Conservation (phyloP, 2,329 filamentous ascomycete genomes). For the Zarea fungicola region DNA sequence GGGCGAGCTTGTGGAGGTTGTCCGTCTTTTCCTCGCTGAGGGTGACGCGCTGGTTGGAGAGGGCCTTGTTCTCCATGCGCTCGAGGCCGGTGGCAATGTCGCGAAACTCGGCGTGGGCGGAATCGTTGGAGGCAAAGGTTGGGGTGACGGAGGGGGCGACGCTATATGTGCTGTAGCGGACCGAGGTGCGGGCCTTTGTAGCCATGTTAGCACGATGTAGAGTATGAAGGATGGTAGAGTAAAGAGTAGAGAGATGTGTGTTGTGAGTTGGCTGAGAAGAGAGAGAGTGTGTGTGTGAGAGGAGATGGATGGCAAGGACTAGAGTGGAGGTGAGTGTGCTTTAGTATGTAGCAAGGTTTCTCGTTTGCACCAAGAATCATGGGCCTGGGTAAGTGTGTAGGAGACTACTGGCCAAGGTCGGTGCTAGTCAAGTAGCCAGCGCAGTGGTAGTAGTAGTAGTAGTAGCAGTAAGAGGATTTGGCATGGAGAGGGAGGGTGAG, state of each 20-base stretch:
- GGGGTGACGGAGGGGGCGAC: slow-evolving; percentile 55
- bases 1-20: slow-evolving; percentile 13
- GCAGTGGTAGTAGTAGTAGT: no score
- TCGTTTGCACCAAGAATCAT: no score
- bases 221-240: slow-evolving; percentile 5
- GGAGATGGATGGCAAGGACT: neutral
- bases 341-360: neutral
- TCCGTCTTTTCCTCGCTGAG: slow-evolving; percentile 37
- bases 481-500: slow-evolving; percentile 8
- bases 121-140: slow-evolving; percentile 49
- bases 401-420: neutral
- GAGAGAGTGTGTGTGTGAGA: neutral
- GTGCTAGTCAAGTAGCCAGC: neutral
- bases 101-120: slow-evolving; percentile 51
- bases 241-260: neutral
- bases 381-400: no score
- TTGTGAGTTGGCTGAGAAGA: neutral
- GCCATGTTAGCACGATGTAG: slow-evolving; percentile 14
- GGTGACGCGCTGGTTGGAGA: slow-evolving; percentile 74
- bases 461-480: neutral
- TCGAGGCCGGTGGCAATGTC: slow-evolving; percentile 76
- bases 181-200: slow-evolving; percentile 44
- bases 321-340: neutral
- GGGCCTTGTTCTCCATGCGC: slow-evolving; percentile 84
- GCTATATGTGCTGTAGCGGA: slow-evolving; percentile 57